Evolutionary conservation across 768 basidiomycete genomes (phyloP), one percentile per base, ranked within the genome.

Genomic region (Leccinellum rugosiceps): DNA sequence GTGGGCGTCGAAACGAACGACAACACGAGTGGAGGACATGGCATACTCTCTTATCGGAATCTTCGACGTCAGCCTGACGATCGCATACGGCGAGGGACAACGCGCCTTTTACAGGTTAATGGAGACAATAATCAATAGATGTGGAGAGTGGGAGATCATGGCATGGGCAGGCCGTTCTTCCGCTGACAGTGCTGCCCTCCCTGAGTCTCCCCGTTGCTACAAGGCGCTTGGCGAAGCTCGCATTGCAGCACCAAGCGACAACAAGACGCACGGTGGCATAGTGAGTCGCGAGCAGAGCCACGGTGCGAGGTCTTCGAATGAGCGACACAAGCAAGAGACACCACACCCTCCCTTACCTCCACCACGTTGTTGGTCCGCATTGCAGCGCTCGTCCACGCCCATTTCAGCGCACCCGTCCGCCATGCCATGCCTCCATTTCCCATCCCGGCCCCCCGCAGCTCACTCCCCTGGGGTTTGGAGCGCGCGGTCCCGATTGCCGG

Each of bases 21-120:
- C 72, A 1, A 75, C 74, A 2, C 56, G 68, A 5, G 58, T 71
- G 17, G 72, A 74, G 52, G 72, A 75, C 50, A 62, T 62, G 14
- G 72, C 73, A 1, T 73, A 73, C 52, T 66, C 56, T 34, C 67
- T 74, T 32, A 69, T 73, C 49, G 72, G 72, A 8, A 46, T 75
- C 31, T 72, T 74, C 11, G 68, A 75, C 23, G 68, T 73, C 38
- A 70, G 67, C 59, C 50, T 73, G 52, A 63, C 71, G 31, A 65
- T 75, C 25, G 68, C 68, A n/a, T 73, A 73, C 30, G 73, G 72
- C 23, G 73, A 74, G 48, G 72, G 74, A 1, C 58, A 63, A 45
- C 71, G 70, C 4, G 70, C 72, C 1, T 73, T 68, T 41, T 58
- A 65, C 32, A 61, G 72, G 50, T 47, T 73, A 52, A 64, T 71